Conservation (phyloP, 2,329 filamentous ascomycete genomes). For the Grosmannia serpens region DNA sequence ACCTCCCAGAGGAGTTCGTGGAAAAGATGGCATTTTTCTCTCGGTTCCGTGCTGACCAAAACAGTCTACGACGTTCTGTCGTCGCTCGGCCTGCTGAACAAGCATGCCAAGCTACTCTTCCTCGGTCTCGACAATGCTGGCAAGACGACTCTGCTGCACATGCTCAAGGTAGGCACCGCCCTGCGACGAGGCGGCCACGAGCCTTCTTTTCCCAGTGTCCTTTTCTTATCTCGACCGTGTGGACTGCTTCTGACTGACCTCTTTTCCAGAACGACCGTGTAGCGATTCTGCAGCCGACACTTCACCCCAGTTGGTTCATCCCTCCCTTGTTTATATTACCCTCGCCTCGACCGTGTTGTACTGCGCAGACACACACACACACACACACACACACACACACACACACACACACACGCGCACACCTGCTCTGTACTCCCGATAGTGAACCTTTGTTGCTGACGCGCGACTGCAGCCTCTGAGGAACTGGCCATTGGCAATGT, state of each 20-base stretch:
- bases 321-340: background rate
- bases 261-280: conserved; percentile 70
- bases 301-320: conserved; percentile 67
- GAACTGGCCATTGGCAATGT: conserved; percentile 88
- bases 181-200: no score
- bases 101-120: conserved; percentile 91
- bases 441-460: background rate
- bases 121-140: conserved; percentile 89
- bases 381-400: no score
- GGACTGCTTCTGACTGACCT: background rate
- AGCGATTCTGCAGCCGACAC: conserved; percentile 78
- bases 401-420: no score
- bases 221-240: background rate
- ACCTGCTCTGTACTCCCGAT: no score
- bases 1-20: conserved; percentile 6
- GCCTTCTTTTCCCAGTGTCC: background rate
- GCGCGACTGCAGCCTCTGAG: conserved; percentile 55
- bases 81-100: conserved; percentile 80
- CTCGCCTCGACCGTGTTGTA: background rate
- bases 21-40: background rate
- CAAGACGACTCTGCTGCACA: conserved; percentile 88
- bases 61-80: conserved; percentile 83
- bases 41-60: background rate
- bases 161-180: conserved; percentile 62
- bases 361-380: no score